These are phyloP conservation scores for Candida sphagnicola DNA, from an alignment of 805 yeast species.

Conservation along the genomic window DNA sequence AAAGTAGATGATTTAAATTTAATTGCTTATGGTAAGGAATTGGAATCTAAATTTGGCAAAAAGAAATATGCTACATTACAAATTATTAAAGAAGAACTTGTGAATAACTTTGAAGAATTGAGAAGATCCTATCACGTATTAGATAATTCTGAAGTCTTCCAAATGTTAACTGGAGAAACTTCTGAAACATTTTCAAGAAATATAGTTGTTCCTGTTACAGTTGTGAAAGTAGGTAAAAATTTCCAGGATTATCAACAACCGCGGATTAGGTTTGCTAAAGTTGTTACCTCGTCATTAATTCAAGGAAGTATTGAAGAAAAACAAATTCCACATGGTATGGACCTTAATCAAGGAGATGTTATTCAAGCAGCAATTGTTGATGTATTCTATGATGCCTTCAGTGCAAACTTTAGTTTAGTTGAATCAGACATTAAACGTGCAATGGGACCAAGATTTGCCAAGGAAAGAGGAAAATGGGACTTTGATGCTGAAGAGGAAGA, in stretches of 20 bases:
- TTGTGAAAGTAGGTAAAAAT: conserved; percentile 66
- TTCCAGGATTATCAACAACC: conserved; percentile 49
- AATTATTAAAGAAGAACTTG: conserved; percentile 81
- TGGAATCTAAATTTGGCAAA: conserved; percentile 68
- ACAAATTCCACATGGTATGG: conserved; percentile 42
- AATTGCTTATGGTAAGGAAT: conserved; percentile 89
- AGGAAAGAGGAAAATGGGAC: conserved; percentile 75
- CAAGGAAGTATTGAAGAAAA: conserved; percentile 43
- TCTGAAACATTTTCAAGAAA: conserved; percentile 64
- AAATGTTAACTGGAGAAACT: conserved; percentile 85
- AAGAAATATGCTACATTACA: conserved; percentile 76
- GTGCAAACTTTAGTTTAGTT: conserved; percentile 68
- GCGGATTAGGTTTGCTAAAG: conserved; percentile 38
- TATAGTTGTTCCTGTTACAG: conserved; percentile 68
- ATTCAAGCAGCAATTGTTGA: conserved; percentile 75
- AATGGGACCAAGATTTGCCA: conserved; percentile 40
- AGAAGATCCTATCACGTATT: conserved; percentile 67
- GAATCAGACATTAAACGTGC: conserved; percentile 62
- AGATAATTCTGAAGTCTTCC: conserved; percentile 72
- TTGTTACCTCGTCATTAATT: conserved; percentile 37
- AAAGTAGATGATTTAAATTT: conserved; percentile 82
- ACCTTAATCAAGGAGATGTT: conserved; percentile 63
- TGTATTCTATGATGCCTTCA: conserved; percentile 70
- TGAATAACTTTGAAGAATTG: conserved; percentile 82
- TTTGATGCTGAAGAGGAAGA: conserved; percentile 69